Percentiles rank a stretch among this genome's conserved stretches.
These are phyloP conservation scores for Saururus chinensis DNA, from an alignment of 164 flowering plant species.

Conservation along the genomic window DNA sequence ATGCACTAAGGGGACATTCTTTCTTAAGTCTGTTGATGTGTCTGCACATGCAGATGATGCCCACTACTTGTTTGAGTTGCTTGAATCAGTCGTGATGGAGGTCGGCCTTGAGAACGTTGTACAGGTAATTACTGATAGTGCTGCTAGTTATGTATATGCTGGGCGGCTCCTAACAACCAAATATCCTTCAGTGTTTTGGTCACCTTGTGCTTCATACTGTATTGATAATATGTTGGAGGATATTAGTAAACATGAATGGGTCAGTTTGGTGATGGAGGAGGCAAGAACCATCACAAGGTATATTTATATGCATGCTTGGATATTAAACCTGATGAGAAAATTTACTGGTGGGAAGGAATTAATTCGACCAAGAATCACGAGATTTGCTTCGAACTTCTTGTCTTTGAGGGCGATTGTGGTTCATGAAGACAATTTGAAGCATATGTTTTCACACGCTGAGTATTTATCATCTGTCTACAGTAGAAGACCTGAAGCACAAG, in stretches of 20 bases:
- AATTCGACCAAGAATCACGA: slow-evolving; percentile 36
- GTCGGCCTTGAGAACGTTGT: slow-evolving; percentile 64
- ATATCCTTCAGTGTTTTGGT: slow-evolving; percentile 53
- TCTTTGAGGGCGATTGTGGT: slow-evolving; percentile 43
- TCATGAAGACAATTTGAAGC: slow-evolving; percentile 48
- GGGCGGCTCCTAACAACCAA: slow-evolving; percentile 54
- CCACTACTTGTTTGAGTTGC: slow-evolving; percentile 38
- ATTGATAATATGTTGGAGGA: slow-evolving; percentile 61
- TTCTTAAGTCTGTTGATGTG: slow-evolving; percentile 50
- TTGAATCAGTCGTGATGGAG: slow-evolving; percentile 49
- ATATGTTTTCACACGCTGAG: slow-evolving; percentile 51
- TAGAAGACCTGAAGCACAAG: slow-evolving; percentile 40
- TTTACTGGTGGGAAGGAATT: slow-evolving; percentile 53
- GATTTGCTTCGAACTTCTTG: slow-evolving; percentile 37
- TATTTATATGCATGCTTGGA: slow-evolving; percentile 42
- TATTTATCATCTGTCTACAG: slow-evolving; percentile 41
- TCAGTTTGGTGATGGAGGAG: slow-evolving; percentile 41
- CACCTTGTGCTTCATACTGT: slow-evolving; percentile 70
- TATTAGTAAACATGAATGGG: slow-evolving; percentile 46
- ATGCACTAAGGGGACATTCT: slow-evolving; percentile 48
- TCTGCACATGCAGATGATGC: slow-evolving; percentile 50
- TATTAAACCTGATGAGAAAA: slow-evolving; percentile 42
- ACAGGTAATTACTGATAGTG: slow-evolving; percentile 57
- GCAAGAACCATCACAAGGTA: slow-evolving; percentile 38
- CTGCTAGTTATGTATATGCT: slow-evolving; percentile 39